A percentile compares a stretch with the other conserved stretches of the same genome.
phyloP scores from a whole-genome alignment of 2,329 filamentous ascomycete species.

The Cercospora sp. region DNA sequence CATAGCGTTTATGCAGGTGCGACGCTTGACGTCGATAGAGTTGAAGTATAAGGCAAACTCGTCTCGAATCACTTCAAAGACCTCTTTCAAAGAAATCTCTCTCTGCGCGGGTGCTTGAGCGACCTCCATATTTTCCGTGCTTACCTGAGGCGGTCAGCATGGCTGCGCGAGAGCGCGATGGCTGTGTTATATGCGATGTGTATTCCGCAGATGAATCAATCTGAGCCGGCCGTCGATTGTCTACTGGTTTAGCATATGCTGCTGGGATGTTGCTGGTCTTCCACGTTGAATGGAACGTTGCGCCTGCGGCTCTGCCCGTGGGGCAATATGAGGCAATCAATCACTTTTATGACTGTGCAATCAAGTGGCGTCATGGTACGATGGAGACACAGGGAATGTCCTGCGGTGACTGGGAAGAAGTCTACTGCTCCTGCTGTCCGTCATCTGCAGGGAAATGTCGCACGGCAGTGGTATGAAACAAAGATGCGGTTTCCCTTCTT shows the following conservation, averaged over 20 bases:
- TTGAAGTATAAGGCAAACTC: constrained; percentile 5
- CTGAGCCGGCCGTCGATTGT: neutral
- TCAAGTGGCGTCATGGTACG: neutral
- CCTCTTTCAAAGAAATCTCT: constrained; percentile 4
- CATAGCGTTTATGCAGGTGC: constrained; percentile 7
- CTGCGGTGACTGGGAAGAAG: neutral
- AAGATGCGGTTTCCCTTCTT: neutral
- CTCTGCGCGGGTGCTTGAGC: neutral
- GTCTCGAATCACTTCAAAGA: constrained; percentile 6
- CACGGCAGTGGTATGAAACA: neutral
- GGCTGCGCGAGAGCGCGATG: neutral
- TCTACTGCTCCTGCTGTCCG: neutral
- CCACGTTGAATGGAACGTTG: neutral
- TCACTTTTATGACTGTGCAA: neutral
- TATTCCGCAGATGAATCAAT: neutral
- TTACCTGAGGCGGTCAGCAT: neutral
- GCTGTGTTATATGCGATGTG: neutral
- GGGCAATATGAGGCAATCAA: neutral
- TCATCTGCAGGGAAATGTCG: neutral
- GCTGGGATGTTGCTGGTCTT: constrained; percentile 11
- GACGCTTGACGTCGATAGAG: constrained; percentile 8
- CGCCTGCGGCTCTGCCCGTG: neutral
- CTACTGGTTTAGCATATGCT: constrained; percentile 6
- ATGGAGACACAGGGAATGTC: neutral
- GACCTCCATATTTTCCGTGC: neutral